phyloP scores from a whole-genome alignment of 2,329 filamentous ascomycete genomes.

The Diaporthe citri region DNA sequence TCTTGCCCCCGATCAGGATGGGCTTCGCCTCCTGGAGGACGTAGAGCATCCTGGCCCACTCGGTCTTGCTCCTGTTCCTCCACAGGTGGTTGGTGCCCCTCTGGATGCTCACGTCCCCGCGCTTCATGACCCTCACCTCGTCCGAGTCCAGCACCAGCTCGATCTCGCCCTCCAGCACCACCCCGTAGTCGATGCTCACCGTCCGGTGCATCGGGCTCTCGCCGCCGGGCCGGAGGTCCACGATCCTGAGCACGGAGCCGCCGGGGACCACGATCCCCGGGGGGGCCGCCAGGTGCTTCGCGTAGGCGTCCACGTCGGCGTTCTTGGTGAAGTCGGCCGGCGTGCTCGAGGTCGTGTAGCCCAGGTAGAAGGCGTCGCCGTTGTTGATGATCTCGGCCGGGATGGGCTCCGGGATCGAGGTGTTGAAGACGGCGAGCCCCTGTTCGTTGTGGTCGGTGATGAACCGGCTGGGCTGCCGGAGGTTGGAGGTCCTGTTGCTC shows the following conservation, averaged over 20 bases:
- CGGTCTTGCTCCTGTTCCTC: conserved; percentile 53
- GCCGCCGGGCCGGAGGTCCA: conserved; percentile 59
- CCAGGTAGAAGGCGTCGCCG: conserved; percentile 49
- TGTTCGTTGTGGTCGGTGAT: conserved; percentile 51
- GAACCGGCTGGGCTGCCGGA: conserved; percentile 45
- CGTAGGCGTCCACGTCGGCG: conserved; percentile 60
- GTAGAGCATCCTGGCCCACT: conserved; percentile 57
- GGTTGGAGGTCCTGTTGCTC: neutral
- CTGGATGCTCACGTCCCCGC: conserved; percentile 63
- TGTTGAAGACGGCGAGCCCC: conserved; percentile 52
- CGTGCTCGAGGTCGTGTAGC: conserved; percentile 61
- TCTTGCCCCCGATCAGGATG: conserved; percentile 45
- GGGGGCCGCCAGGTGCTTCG: conserved; percentile 55
- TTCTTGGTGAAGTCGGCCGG: conserved; percentile 60
- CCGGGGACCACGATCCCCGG: conserved; percentile 62
- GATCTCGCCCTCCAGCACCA: conserved; percentile 62
- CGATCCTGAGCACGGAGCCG: conserved; percentile 58
- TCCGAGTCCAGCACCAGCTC: conserved; percentile 62
- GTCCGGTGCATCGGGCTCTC: conserved; percentile 60
- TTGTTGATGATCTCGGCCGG: conserved; percentile 46
- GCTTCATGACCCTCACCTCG: conserved; percentile 54
- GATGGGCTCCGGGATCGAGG: conserved; percentile 43
- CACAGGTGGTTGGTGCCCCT: conserved; percentile 60
- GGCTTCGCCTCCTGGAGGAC: conserved; percentile 48
- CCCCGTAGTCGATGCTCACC: conserved; percentile 61